A percentile compares a stretch with the other conserved stretches of the same genome.
phyloP scores from a whole-genome alignment of 2,329 filamentous ascomycete species.

The Clarireedia homoeocarpa region DNA sequence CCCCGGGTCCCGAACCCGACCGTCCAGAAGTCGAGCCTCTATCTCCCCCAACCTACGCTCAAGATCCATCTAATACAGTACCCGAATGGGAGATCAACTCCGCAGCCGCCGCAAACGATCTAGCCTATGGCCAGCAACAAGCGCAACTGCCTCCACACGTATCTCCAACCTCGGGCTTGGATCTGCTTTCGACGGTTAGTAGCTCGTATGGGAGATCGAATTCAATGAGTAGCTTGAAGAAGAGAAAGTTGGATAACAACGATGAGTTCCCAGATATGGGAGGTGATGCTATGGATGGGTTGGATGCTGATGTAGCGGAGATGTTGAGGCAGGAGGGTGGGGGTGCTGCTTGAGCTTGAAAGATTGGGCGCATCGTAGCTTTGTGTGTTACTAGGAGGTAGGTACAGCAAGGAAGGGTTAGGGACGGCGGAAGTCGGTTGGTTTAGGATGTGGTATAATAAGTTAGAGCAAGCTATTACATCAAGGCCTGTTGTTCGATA shows the following conservation, averaged over 20 bases:
- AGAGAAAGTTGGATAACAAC: constrained; percentile 40
- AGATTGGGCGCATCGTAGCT: no score
- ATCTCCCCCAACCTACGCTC: constrained; percentile 65
- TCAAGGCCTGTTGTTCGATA: no score
- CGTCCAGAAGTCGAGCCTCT: constrained; percentile 79
- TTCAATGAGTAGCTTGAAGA: constrained; percentile 31
- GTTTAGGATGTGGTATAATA: no score
- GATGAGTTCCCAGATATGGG: constrained; percentile 39
- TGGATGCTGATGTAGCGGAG: constrained; percentile 55
- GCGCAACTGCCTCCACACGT: constrained; percentile 12
- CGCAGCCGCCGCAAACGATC: constrained; percentile 22
- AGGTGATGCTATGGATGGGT: constrained; percentile 44
- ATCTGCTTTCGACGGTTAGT: constrained; percentile 33
- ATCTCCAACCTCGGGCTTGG: constrained; percentile 27
- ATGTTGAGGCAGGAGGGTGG: constrained; percentile 37
- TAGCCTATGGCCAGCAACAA: background rate
- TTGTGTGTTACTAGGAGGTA: no score
- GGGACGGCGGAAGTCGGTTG: no score
- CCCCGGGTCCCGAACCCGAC: constrained; percentile 50
- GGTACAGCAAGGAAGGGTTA: no score
- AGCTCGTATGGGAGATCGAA: constrained; percentile 27
- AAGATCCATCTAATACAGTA: constrained; percentile 30
- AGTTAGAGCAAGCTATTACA: no score
- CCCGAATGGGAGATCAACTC: constrained; percentile 30
- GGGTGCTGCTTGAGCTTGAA: background rate